These are phyloP conservation scores for Litchi chinensis DNA, from an alignment of 345 rosid species.

Conservation along the genomic window DNA sequence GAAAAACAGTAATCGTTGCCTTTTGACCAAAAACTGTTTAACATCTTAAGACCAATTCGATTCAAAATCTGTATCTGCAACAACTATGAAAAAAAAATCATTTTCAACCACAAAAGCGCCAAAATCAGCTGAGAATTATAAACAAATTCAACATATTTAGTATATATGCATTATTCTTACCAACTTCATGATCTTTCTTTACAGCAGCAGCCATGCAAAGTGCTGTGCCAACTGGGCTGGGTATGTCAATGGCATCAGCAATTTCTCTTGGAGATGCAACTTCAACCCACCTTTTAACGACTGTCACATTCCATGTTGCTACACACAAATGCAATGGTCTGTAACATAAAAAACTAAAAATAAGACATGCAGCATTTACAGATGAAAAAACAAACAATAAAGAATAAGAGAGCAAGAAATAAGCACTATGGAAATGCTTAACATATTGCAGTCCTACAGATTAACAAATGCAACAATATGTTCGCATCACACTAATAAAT, in stretches of 20 bases:
- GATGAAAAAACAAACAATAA: not conserved
- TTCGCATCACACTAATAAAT: not conserved
- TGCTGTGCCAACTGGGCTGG: conserved; percentile 85
- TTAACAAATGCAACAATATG: not conserved
- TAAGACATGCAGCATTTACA: conserved; percentile 16
- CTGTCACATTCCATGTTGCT: conserved; percentile 86
- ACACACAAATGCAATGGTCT: conserved; percentile 94
- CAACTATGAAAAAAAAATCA: not conserved
- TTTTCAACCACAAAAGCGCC: not conserved
- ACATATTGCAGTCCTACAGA: not conserved
- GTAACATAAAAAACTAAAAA: conserved; percentile 27
- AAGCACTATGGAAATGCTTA: conserved; percentile 4
- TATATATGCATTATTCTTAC: conserved; percentile 38
- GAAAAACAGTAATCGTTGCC: not conserved
- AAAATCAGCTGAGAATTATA: not conserved
- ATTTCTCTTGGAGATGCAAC: conserved; percentile 73
- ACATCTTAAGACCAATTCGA: not conserved
- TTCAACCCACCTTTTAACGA: conserved; percentile 92
- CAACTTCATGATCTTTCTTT: conserved; percentile 91
- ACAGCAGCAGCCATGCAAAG: conserved; percentile 89
- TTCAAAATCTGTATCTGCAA: not conserved
- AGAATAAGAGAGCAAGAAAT: not conserved
- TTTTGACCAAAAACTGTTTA: not conserved
- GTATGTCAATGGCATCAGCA: conserved; percentile 71
- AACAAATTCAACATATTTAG: not conserved